Percentiles rank a stretch among this genome's conserved stretches.
These are phyloP conservation scores for Kitagawia praeruptora DNA, from an alignment of 129 eudicot species.

Conservation along the genomic window DNA sequence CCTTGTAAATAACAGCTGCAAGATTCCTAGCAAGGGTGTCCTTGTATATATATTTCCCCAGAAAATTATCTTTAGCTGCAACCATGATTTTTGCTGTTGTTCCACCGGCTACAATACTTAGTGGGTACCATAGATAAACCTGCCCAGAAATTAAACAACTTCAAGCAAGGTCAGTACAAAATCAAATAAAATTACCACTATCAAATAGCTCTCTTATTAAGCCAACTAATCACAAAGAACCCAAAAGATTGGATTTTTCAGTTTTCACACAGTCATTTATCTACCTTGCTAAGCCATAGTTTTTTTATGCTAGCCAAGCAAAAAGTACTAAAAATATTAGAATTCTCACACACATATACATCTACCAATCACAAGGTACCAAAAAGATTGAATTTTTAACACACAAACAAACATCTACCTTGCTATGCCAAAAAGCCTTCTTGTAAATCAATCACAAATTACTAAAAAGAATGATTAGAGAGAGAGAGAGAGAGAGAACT, in stretches of 20 bases:
- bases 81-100: slow-evolving; percentile 94
- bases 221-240: background rate
- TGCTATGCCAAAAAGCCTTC: background rate
- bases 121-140: slow-evolving; percentile 95
- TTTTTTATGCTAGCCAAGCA: background rate
- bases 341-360: no score
- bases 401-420: background rate
- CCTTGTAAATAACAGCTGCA: slow-evolving; percentile 88
- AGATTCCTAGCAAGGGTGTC: slow-evolving; percentile 88
- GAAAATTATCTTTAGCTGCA: slow-evolving; percentile 80
- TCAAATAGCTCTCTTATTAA: background rate
- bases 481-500: slow-evolving; percentile 6
- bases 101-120: slow-evolving; percentile 88
- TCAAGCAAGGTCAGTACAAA: background rate
- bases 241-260: background rate
- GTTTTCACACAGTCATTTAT: background rate
- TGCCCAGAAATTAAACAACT: slow-evolving; percentile 21
- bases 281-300: background rate
- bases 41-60: slow-evolving; percentile 92
- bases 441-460: background rate
- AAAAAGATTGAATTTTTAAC: background rate
- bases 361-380: background rate
- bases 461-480: background rate
- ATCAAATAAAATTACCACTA: background rate
- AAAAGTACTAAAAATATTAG: background rate